Evolutionary conservation across 192 early-diverging fungal species (phyloP), one percentile per base, ranked within the genome.

Genomic region (Coemansia sp.): DNA sequence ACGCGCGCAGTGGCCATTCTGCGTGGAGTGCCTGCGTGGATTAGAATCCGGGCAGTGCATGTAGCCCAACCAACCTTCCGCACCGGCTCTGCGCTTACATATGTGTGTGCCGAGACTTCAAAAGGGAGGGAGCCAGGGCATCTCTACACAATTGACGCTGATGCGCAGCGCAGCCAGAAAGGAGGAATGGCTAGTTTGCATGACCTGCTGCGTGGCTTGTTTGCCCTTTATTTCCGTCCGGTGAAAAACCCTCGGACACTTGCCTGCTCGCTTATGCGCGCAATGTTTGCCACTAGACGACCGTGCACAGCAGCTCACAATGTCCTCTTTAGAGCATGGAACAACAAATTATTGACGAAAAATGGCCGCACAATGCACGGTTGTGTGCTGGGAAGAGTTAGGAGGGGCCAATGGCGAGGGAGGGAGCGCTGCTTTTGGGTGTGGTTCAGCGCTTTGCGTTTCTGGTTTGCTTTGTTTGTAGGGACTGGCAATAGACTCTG

Each of bases 171-270:
- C 21, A 56, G 37, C 30, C 40, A 40, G 31, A 31, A 28, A 42
- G 46, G 46, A 51, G 16, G 46, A 42, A 34, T 44, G 45, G 18
- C 11, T 47, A 28, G 38, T 41, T n/a, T 37, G 62, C 62, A 34
- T 64, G 62, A 56, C 48, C 32, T 21, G 40, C 45, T 56, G 62
- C 62, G 53, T 64, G 66, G 66, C 66, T 69, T 69, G 50, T 53
- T 46, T 31, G 54, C 60, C 58, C 47, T 56, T 43, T 57, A 47
- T 57, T 56, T 46, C 55, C 55, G 55, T 43, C 17, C 21, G 44
- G 43, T 31, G 39, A 17, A 44, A 39, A 43, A 32, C 41, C 30
- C 42, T 56, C 54, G 42, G 40, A 18, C 54, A 30, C 43, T 45
- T 17, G 40, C 54, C 11, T n/a, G 53, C 28, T 10, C 9, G 40